Evolutionary conservation across 2,329 filamentous ascomycete genomes (phyloP).

Genomic region (Phyllosticta citrichinensis): DNA sequence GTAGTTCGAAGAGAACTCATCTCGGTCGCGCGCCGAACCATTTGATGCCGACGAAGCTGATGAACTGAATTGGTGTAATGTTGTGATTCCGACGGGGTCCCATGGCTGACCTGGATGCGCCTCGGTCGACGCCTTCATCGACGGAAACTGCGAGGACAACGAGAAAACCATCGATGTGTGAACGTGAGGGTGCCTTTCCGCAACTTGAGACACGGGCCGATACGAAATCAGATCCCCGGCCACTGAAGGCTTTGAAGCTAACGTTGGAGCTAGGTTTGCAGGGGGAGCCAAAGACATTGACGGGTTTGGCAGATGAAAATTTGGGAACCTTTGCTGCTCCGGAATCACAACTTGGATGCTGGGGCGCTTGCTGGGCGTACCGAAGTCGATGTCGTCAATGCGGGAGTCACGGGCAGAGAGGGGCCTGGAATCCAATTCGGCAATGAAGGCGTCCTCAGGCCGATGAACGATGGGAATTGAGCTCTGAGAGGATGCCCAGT

Average conservation of each 20-base stretch:
- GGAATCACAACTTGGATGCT: conserved; percentile 30
- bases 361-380: conserved; percentile 11
- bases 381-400: not conserved
- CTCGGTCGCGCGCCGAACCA: conserved; percentile 19
- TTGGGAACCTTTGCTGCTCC: not conserved
- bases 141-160: not conserved
- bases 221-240: not conserved
- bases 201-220: not conserved
- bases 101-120: not conserved
- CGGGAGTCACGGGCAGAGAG: conserved; percentile 11
- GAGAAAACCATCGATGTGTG: not conserved
- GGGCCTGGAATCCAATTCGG: conserved; percentile 6
- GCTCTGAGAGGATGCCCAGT: conserved; percentile 24
- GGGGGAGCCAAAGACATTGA: not conserved
- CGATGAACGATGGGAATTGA: conserved; percentile 4
- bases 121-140: not conserved
- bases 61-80: not conserved
- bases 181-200: not conserved
- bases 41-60: conserved; percentile 26
- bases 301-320: not conserved
- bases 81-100: not conserved
- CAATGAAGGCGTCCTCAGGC: conserved; percentile 7
- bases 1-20: conserved; percentile 28
- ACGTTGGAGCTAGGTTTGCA: not conserved
- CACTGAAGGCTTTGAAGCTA: not conserved